phyloP scores from a whole-genome alignment of 2,329 filamentous ascomycete species.

The Pseudocercospora ulei region DNA sequence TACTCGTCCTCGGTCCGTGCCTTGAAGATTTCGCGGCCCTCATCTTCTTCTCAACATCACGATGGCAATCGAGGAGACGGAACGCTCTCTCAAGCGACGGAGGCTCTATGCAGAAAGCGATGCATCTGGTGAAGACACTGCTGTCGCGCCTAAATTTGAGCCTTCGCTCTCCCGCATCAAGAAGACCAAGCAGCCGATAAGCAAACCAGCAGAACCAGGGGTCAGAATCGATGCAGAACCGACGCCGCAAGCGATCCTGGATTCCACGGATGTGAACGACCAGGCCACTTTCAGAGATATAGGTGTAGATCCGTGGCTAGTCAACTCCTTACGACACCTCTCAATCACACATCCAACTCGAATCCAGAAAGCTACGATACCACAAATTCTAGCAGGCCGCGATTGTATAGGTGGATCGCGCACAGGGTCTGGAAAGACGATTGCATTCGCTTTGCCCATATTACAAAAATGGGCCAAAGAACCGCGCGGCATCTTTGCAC shows the following conservation, averaged over 20 bases:
- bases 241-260: slow-evolving; percentile 21
- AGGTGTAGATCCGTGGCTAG: slow-evolving; percentile 57
- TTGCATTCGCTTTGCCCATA: slow-evolving; percentile 90
- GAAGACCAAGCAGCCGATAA: no score
- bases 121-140: background rate
- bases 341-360: slow-evolving; percentile 81
- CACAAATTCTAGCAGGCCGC: slow-evolving; percentile 77
- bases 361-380: slow-evolving; percentile 88
- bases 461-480: slow-evolving; percentile 89
- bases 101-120: slow-evolving; percentile 13
- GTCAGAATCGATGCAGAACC: slow-evolving; percentile 2
- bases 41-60: slow-evolving; percentile 9
- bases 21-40: slow-evolving; percentile 3
- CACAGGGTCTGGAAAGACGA: slow-evolving; percentile 94
- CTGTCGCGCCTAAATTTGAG: background rate
- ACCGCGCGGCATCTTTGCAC: slow-evolving; percentile 78
- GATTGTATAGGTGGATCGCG: slow-evolving; percentile 92
- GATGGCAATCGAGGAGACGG: slow-evolving; percentile 10
- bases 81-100: slow-evolving; percentile 16
- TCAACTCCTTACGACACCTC: slow-evolving; percentile 63
- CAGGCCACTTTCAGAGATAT: slow-evolving; percentile 30
- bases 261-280: slow-evolving; percentile 26
- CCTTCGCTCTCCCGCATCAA: slow-evolving; percentile 11
- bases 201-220: no score
- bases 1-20: slow-evolving; percentile 6